Conservation (phyloP, 345 rosid genomes). For the Eucalyptus shirleyi region DNA sequence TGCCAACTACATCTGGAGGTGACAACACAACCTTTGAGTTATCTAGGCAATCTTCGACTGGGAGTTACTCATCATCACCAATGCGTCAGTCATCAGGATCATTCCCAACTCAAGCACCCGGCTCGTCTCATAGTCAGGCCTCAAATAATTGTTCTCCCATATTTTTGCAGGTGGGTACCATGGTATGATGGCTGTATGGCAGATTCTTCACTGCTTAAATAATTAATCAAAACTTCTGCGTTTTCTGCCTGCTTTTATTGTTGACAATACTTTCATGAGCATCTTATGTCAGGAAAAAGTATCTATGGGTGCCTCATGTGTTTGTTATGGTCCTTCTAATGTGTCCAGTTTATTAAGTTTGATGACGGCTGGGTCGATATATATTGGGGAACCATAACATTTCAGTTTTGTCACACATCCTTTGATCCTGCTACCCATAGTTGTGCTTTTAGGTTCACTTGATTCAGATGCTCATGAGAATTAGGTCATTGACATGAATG, state of each 20-base stretch:
- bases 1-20: conserved; percentile 65
- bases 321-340: not conserved
- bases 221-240: not conserved
- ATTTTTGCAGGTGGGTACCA: conserved; percentile 68
- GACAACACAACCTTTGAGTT: conserved; percentile 37
- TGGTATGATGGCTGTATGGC: not conserved
- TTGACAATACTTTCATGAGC: not conserved
- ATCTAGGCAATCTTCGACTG: conserved; percentile 63
- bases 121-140: conserved; percentile 58
- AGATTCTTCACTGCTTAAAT: not conserved
- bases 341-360: not conserved
- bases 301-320: not conserved
- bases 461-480: not conserved
- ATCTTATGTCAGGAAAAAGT: not conserved
- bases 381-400: not conserved
- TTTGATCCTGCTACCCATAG: not conserved
- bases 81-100: conserved; percentile 62
- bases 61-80: conserved; percentile 67
- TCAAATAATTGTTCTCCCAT: conserved; percentile 78
- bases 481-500: not conserved
- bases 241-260: not conserved
- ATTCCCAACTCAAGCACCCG: conserved; percentile 46
- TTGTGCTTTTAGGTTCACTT: not conserved
- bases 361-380: not conserved
- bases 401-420: not conserved